Conservation (phyloP, 2,329 filamentous ascomycete species). For the Claviceps capensis region DNA sequence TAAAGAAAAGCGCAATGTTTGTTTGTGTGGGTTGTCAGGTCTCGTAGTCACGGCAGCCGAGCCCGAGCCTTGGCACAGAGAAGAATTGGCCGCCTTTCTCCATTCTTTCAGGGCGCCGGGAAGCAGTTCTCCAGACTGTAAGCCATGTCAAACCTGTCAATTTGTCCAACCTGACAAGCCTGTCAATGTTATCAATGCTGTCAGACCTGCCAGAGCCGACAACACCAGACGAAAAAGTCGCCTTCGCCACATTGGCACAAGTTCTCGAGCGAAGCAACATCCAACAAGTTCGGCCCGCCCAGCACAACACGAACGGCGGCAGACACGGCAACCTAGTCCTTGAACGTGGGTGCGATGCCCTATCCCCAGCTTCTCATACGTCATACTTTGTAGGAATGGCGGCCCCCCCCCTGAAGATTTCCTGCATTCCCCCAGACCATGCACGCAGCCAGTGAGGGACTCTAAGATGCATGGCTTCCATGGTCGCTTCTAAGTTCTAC, state of each 20-base stretch:
- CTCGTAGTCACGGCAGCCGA: background rate
- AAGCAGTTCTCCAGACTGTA: too few relatives aligned
- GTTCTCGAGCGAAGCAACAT: background rate
- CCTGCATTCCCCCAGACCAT: constrained; percentile 2
- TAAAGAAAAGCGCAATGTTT: too few relatives aligned
- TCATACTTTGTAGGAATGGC: constrained; percentile 8
- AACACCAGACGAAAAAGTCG: background rate
- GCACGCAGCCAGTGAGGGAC: constrained; percentile 1
- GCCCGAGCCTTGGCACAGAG: background rate
- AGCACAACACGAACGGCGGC: background rate
- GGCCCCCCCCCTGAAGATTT: background rate
- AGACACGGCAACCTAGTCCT: background rate
- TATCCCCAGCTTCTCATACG: constrained; percentile 4
- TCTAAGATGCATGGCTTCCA: background rate
- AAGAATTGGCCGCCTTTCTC: background rate
- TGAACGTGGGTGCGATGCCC: background rate
- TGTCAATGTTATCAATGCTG: too few relatives aligned
- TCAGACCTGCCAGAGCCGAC: too few relatives aligned
- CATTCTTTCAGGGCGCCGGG: background rate
- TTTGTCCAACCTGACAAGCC: too few relatives aligned
- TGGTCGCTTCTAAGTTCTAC: background rate
- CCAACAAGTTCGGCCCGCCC: background rate
- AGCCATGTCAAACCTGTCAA: too few relatives aligned
- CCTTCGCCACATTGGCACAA: background rate
- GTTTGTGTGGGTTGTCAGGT: background rate